Evolutionary conservation across 164 flowering plant genomes (phyloP), one percentile per base, ranked within the genome.

Genomic region (Santalum album): DNA sequence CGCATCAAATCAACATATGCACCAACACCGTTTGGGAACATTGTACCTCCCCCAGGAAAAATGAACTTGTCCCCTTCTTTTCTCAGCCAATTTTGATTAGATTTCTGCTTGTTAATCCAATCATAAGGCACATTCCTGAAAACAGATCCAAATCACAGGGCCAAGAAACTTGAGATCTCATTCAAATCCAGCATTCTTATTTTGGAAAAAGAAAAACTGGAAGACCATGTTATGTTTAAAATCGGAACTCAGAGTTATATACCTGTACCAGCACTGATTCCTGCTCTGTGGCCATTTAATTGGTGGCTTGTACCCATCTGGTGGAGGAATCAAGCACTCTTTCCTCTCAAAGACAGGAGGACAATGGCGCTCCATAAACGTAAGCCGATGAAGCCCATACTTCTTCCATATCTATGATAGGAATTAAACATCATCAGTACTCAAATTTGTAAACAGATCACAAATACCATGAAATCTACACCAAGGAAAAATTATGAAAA

Each of bases 41-140:
- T 94, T 23, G 97, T 90, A 57, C 99, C 99, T 42, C 97, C 99
- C 40, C 99, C 97, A 54, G 99, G 99, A 64, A 94, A 94, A 25
- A 75, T 65, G 61, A 94, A 94, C 63, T 94, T 89, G 46, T 90
- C 99, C 38, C 91, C 98, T 75, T 83, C 77, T 69, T 87, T 94
- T 57, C 73, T 69, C 55, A 94, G 68, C 99, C 99, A 94, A 57
- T 94, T 67, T 61, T 94, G 97, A 66, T 94, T 85, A 2, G 97
- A 90, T 58, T 90, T 92, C 68, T 92, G 84, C 66, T 79, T 90
- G 82, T 92, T 92, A 43, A 92, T 92, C 99, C 99, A 92, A 71
- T 89, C 90, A 72, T 92, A 87, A 4, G 97, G 99, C 29, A 92
- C 99, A 74, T 92, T 92, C 69, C 99, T 92, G 81, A 42, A 66